Conservation (phyloP, 2,329 filamentous ascomycete genomes). For the Talaromyces marneffei region DNA sequence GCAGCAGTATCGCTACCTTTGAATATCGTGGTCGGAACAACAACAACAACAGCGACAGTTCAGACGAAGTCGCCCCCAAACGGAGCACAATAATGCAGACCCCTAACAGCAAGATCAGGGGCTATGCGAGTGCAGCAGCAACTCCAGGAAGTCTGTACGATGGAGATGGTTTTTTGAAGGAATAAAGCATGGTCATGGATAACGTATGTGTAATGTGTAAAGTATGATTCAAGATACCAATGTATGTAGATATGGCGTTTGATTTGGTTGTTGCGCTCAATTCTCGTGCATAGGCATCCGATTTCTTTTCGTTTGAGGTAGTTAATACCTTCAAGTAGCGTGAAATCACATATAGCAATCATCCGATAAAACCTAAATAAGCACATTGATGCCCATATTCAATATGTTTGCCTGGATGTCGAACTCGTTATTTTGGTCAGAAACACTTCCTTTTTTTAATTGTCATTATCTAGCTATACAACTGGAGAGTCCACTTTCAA, state of each 20-base stretch:
- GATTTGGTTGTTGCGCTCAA: neutral
- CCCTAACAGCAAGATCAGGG: constrained; percentile 20
- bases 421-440: neutral
- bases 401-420: neutral
- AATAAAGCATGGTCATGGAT: constrained; percentile 19
- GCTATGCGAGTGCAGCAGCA: constrained; percentile 1
- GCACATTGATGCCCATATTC: neutral
- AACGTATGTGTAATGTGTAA: constrained; percentile 11
- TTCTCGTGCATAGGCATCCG: neutral
- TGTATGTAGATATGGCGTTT: constrained; percentile 2
- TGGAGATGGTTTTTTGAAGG: constrained; percentile 33
- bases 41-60: neutral
- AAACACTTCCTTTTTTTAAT: neutral
- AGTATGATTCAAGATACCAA: constrained; percentile 13
- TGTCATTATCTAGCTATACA: neutral
- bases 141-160: constrained; percentile 46
- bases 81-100: constrained; percentile 15
- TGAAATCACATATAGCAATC: neutral
- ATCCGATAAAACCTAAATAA: neutral
- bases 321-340: neutral
- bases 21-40: neutral
- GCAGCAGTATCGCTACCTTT: constrained; percentile 11
- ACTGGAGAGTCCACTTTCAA: neutral
- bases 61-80: constrained; percentile 1
- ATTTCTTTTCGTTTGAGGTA: neutral